Evolutionary conservation across 2,329 filamentous ascomycete species (phyloP).

Genomic region (Aspergillus sp.): DNA sequence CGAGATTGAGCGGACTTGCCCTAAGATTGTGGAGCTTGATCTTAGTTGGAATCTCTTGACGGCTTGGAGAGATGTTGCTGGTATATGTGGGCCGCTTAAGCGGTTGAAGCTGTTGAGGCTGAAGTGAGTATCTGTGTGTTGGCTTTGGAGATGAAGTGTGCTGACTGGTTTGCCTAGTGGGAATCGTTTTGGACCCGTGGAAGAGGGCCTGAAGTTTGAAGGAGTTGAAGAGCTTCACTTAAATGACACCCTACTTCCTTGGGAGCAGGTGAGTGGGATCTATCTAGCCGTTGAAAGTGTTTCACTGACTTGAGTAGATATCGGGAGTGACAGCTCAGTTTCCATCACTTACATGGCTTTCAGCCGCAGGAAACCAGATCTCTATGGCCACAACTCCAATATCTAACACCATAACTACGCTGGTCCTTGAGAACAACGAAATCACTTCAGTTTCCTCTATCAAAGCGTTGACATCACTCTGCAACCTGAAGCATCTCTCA

Average conservation of each 20-base stretch:
- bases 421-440: conserved; percentile 52
- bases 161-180: conserved; percentile 54
- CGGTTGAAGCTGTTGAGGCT: conserved; percentile 66
- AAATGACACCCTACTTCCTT: conserved; percentile 65
- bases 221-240: conserved; percentile 62
- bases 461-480: conserved; percentile 54
- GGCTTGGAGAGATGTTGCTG: conserved; percentile 62
- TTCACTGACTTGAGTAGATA: conserved; percentile 31
- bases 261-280: conserved; percentile 59
- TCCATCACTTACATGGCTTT: conserved; percentile 34
- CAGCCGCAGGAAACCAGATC: conserved; percentile 39
- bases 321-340: conserved; percentile 33
- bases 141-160: neutral
- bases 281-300: neutral
- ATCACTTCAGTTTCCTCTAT: conserved; percentile 39
- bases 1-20: conserved; percentile 58
- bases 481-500: conserved; percentile 49
- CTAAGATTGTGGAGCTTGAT: conserved; percentile 71
- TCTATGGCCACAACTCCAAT: conserved; percentile 29
- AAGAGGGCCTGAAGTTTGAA: conserved; percentile 44
- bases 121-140: conserved; percentile 58
- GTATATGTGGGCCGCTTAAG: conserved; percentile 70
- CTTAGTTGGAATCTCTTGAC: conserved; percentile 81
- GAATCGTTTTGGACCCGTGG: conserved; percentile 61
- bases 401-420: conserved; percentile 38